Evolutionary conservation across 345 rosid species (phyloP), one percentile per base, ranked within the genome.

Genomic region (Populus euphratica): DNA sequence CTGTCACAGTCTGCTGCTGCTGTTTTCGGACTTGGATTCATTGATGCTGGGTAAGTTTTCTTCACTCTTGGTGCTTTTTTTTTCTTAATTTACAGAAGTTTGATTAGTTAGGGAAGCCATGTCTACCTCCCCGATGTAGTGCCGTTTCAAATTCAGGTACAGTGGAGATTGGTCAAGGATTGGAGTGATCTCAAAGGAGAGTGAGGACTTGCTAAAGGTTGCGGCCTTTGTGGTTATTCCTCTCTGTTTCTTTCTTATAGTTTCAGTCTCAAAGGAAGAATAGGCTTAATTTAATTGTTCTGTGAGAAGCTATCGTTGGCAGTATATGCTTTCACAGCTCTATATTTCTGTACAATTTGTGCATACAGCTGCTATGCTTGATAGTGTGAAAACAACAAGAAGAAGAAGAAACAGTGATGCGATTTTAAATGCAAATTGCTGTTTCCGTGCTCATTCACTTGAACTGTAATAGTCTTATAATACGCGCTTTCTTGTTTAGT

Each of bases 151-250:
- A 16, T 68, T 39, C 86, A 91, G 98, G 82, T 91, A 91, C 47
- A 93, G 97, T 77, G 97, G 98, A 73, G 97, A 94, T 56, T 93
- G 98, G 98, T 91, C 97, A 39, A 91, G 98, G 79, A 93, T 94
- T 44, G 97, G 97, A 41, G 95, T 77, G n/a, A 86, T 94, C 67
- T 86, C 97, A 2, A 84, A 78, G 83, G 97, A 90, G 70, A 84
- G 74, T 38, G 98, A 94, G 79, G 88, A 88, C 12, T 23, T 90
- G 73, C 78, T 94, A 44, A 94, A 89, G 85, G 49, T 88, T 79
- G 93, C 88, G 59, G 92, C 95, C 59, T 93, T 93, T 73, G 5
- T 87, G 0, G 86, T 90, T 76, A 85, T 92, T 79, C 98, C 98
- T 74, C 73, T 94, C 29, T 93, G 90, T 83, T 33, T 93, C 20